phyloP scores from a whole-genome alignment of 257 asterid species.

The Solanum corneliomulleri region DNA sequence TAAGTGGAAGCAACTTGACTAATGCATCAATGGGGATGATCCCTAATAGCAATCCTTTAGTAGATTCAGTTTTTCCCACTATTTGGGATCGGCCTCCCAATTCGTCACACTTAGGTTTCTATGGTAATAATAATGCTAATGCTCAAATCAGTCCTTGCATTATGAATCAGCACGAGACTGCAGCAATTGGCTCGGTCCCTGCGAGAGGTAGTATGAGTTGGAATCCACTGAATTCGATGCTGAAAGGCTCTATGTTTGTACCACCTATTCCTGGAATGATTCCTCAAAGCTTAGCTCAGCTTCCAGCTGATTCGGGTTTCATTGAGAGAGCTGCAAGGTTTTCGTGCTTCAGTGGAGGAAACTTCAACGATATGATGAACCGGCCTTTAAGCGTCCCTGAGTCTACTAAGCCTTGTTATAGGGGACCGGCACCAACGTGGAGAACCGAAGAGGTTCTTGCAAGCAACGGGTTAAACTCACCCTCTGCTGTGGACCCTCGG shows the following conservation, averaged over 20 bases:
- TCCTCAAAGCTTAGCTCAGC: constrained; percentile 55
- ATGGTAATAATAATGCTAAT: constrained; percentile 27
- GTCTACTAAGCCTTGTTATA: constrained; percentile 23
- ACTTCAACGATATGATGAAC: constrained; percentile 39
- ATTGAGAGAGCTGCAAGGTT: constrained; percentile 85
- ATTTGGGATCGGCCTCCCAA: constrained; percentile 49
- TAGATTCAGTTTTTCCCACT: constrained; percentile 36
- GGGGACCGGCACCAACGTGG: constrained; percentile 26
- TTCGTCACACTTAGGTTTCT: constrained; percentile 20
- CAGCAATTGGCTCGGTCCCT: constrained; percentile 4
- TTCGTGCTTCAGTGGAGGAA: constrained; percentile 81
- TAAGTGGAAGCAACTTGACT: constrained; percentile 25
- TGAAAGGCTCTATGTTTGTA: constrained; percentile 13
- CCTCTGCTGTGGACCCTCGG: background rate
- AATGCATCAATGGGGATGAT: constrained; percentile 7
- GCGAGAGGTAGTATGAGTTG: constrained; percentile 16
- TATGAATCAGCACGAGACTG: constrained; percentile 14
- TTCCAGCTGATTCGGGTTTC: constrained; percentile 76
- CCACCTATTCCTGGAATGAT: constrained; percentile 37
- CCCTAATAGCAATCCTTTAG: constrained; percentile 25
- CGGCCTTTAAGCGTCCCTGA: constrained; percentile 20
- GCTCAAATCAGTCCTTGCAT: constrained; percentile 25
- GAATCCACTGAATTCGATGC: constrained; percentile 22
- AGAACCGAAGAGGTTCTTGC: constrained; percentile 28
- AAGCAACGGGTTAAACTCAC: constrained; percentile 14